Base-by-base conservation (phyloP, 1,284 basidiomycete genomes). In the Ceratobasidium sp. region DNA sequence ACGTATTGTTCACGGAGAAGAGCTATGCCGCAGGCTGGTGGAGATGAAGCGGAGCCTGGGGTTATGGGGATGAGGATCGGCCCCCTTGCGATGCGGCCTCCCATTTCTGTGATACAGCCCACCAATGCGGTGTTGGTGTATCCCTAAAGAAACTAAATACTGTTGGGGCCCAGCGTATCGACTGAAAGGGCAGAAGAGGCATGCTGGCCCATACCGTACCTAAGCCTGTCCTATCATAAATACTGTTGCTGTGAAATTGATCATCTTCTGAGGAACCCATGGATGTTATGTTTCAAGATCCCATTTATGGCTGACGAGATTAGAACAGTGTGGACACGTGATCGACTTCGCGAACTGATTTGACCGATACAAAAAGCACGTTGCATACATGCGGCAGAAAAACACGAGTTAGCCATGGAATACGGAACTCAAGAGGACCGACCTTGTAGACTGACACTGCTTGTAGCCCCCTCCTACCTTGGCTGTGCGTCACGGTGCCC, bases 361-460 rank as follows among this genome's bases (percentile, higher is more conserved):
- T 53, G 52, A 65, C 53, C 52, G 46, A 36, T 69, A 16, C 21
- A 70, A 70, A 48, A 58, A 57, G 53, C 67, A 70, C 53, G 67
- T 46, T 70, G 67, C 53, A 58, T 59, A 70, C 67, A 70, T 46
- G 67, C 52, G 67, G 67, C 67, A 48, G 34, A 48, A 60, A 53
- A 46, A 69, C 65, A 65, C 62, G 62, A 46, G 64, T 55, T 43
- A 16, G 36, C 21, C 16, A 45, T 55, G 26, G 26, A 45, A 45
- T 46, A 41, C 55, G 41, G 46, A 21, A 43, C 41, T 70, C 45
- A 70, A 70, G 67, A 70, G 53, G 30, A 21, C 43, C 21, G 43
- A 26, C 5, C 26, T 43, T 39, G 28, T 26, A 45, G 55, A 48
- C 16, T n/a, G 36, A 26, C 39, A 70, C 67, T 39, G 67, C 55